Evolutionary conservation across 768 basidiomycete species (phyloP).

Genomic region (Leccinum broughii): DNA sequence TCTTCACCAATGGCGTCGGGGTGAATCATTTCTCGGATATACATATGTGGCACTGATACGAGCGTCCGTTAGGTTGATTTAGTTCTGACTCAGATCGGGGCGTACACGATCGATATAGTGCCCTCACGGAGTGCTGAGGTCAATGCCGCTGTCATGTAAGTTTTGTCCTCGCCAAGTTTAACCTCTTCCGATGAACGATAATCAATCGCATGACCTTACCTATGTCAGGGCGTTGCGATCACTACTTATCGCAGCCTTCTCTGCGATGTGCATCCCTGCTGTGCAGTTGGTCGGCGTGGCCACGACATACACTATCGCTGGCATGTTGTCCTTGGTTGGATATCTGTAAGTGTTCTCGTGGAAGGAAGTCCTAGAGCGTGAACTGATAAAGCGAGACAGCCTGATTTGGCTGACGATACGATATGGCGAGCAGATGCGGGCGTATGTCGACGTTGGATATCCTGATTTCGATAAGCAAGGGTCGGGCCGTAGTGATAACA

Average conservation of each 20-base stretch:
- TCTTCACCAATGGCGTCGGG: conserved; percentile 66
- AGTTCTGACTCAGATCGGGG: conserved; percentile 52
- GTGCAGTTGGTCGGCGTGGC: conserved; percentile 54
- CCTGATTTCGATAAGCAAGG: conserved; percentile 30
- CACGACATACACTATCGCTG: conserved; percentile 47
- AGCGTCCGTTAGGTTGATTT: conserved; percentile 48
- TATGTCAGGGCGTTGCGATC: conserved; percentile 23
- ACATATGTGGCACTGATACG: neutral
- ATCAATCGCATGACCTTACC: neutral
- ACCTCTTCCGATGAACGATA: neutral
- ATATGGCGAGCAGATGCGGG: conserved; percentile 58
- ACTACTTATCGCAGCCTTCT: conserved; percentile 15
- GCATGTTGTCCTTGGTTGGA: conserved; percentile 48
- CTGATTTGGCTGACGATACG: conserved; percentile 52
- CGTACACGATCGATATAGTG: conserved; percentile 63
- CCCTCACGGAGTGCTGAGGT: conserved; percentile 62
- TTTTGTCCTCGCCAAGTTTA: conserved; percentile 21
- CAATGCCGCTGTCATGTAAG: conserved; percentile 53
- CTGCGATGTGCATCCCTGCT: conserved; percentile 35
- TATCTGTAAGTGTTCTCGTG: conserved; percentile 46
- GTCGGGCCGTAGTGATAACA: neutral
- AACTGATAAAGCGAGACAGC: conserved; percentile 32
- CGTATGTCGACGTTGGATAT: conserved; percentile 57
- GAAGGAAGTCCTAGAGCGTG: neutral
- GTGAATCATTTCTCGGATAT: conserved; percentile 37